Conservation (phyloP, 371 early-diverging fungal species). For the Rhizopus arrhizus region DNA sequence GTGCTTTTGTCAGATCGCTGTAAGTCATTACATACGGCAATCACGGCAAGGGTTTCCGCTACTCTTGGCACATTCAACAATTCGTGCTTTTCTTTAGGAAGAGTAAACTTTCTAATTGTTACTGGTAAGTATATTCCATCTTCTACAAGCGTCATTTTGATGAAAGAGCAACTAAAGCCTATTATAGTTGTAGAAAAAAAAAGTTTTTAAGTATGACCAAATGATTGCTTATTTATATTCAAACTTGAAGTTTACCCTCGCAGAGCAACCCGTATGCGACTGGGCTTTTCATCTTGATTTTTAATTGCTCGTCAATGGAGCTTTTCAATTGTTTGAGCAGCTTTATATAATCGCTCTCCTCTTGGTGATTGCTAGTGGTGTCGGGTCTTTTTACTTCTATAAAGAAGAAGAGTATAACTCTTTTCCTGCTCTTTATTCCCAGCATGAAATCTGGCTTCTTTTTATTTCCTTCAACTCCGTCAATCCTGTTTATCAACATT, state of each 20-base stretch:
- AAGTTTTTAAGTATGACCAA: too few species aligned
- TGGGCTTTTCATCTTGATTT: background rate
- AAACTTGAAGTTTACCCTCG: too few species aligned
- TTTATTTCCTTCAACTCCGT: too few species aligned
- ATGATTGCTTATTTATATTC: too few species aligned
- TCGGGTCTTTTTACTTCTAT: background rate
- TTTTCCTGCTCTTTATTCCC: background rate
- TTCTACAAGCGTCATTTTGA: background rate
- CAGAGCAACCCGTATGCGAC: too few species aligned
- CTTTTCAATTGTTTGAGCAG: background rate
- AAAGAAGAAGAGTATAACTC: background rate
- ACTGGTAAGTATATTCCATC: background rate
- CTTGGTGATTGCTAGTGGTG: background rate
- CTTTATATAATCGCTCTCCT: background rate
- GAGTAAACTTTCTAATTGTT: background rate
- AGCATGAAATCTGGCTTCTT: background rate
- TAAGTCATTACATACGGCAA: background rate
- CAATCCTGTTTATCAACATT: background rate
- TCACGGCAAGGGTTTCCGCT: too few species aligned
- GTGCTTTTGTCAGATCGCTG: too few species aligned
- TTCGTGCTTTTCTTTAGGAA: background rate
- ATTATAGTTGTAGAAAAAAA: too few species aligned
- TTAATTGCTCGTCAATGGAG: background rate
- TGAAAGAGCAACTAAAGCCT: background rate
- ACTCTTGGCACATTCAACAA: background rate